A percentile compares a stretch with the other conserved stretches of the same genome.
These are phyloP conservation scores for Botrytis aclada DNA, from an alignment of 2,329 filamentous ascomycete species.

Conservation along the genomic window DNA sequence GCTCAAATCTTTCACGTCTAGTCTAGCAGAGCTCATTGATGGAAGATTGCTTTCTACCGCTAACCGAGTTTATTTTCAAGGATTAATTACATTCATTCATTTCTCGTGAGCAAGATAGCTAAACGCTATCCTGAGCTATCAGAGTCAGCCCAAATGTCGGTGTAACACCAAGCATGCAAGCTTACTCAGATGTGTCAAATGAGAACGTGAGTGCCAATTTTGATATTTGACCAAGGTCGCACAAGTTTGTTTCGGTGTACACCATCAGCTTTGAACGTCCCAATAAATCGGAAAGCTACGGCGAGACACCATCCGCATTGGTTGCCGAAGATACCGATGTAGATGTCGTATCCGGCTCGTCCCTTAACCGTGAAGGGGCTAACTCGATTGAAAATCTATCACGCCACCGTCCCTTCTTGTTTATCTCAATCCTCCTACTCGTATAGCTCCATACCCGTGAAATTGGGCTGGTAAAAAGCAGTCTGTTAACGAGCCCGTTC, in stretches of 20 bases:
- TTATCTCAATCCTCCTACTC: conserved; percentile 8
- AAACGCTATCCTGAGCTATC: not conserved
- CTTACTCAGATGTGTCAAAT: conserved; percentile 14
- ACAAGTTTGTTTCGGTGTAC: conserved; percentile 12
- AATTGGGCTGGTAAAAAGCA: not conserved
- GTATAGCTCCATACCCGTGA: not conserved
- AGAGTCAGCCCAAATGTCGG: conserved; percentile 18
- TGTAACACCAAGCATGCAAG: conserved; percentile 18
- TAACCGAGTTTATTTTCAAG: not conserved
- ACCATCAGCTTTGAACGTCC: not conserved
- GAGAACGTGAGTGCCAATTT: not conserved
- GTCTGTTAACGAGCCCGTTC: not conserved
- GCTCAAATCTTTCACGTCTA: not conserved
- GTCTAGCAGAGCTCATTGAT: not conserved
- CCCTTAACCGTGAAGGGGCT: not conserved
- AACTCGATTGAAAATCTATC: conserved; percentile 8
- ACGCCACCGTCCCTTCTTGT: conserved; percentile 8
- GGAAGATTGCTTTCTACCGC: not conserved
- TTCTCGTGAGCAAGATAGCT: not conserved
- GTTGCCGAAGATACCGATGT: conserved; percentile 12
- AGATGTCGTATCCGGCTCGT: not conserved
- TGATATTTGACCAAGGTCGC: conserved; percentile 8
- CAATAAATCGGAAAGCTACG: conserved; percentile 2
- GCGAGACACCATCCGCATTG: conserved; percentile 11
- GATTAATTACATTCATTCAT: not conserved